phyloP scores from a whole-genome alignment of 2,329 filamentous ascomycete species.

The Polytolypa hystricis region DNA sequence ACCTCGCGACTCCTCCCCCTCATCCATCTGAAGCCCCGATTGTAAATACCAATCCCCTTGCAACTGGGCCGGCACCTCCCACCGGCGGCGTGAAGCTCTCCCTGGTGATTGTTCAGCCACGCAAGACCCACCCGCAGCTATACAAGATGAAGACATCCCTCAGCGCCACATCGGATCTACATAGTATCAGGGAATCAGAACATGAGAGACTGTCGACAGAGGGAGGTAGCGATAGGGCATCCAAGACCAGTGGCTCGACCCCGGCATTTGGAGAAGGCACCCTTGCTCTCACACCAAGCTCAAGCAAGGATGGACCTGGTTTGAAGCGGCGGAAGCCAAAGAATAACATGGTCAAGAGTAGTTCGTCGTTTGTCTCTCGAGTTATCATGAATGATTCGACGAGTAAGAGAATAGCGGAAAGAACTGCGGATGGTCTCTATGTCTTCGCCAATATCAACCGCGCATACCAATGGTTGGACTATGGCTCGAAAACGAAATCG shows the following conservation, averaged over 20 bases:
- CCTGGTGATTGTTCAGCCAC: slow-evolving; percentile 59
- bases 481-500: slow-evolving; percentile 58
- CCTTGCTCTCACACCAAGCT: slow-evolving; percentile 52
- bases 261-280: slow-evolving; percentile 84
- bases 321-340: slow-evolving; percentile 83
- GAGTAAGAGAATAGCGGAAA: slow-evolving; percentile 67
- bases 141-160: slow-evolving; percentile 45
- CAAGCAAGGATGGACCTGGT: slow-evolving; percentile 51
- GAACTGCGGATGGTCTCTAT: slow-evolving; percentile 67
- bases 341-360: slow-evolving; percentile 97
- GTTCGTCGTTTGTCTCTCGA: slow-evolving; percentile 94
- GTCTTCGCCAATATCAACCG: slow-evolving; percentile 93
- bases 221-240: slow-evolving; percentile 36
- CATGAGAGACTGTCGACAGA: slow-evolving; percentile 42
- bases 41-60: slow-evolving; percentile 79
- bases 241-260: slow-evolving; percentile 30
- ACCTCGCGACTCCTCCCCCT: slow-evolving; percentile 84
- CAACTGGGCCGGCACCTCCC: slow-evolving; percentile 73
- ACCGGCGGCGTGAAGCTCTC: slow-evolving; percentile 77
- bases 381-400: slow-evolving; percentile 82
- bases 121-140: slow-evolving; percentile 32
- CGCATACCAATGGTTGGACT: slow-evolving; percentile 90
- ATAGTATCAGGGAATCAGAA: slow-evolving; percentile 50
- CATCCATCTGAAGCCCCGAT: slow-evolving; percentile 88
- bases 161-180: slow-evolving; percentile 24